Evolutionary conservation across 2,329 filamentous ascomycete species (phyloP), one percentile per base, ranked within the genome.

Genomic region (Colletotrichum sojae): DNA sequence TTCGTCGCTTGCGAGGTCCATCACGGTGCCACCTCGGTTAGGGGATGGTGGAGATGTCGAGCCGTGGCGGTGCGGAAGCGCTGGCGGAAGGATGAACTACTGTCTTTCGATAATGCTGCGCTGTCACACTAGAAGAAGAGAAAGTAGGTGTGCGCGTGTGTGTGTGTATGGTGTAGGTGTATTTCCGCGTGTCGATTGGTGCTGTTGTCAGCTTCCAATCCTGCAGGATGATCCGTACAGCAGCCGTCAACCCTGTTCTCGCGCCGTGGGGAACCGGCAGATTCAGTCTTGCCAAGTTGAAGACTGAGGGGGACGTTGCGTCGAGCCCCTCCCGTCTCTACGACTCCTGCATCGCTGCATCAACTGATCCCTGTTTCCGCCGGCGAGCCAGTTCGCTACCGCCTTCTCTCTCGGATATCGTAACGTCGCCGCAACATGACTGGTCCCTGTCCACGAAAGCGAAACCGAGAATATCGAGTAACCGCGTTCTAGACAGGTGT

Each of bases 241-340:
- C 16, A n/a, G 13, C 13, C 40, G 40, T 15, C 40, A 43, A 49
- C 25, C 45, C 27, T 49, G 25, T 18, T 27, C 18, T 39, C 13
- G 16, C 18, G 27, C 57, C 45, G 57, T 31, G 46, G 57, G 57
- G 27, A 40, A 13, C 40, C 25, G 45, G n/a, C n/a, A 20, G 8
- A 6, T 20, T 13, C 3, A 43, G 54, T 22, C 6, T 57, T 57
- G 22, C 22, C 22, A 22, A 22, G 22, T 22, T 22, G 54, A 20
- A 57, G 54, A 46, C 20, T 40, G 54, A 57, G 39, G 54, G 54
- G 54, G 27, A 58, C 55, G 54, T 58, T 58, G 55, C 55, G 12
- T 58, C 48, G 31, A 20, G 22, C 55, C 55, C 43, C 55, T 48
- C 25, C 16, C 16, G 40, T 15, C 22, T 31, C 22, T 49, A 59